Conservation (phyloP, 169 alveolate genomes). For the Plasmodium malariae region DNA sequence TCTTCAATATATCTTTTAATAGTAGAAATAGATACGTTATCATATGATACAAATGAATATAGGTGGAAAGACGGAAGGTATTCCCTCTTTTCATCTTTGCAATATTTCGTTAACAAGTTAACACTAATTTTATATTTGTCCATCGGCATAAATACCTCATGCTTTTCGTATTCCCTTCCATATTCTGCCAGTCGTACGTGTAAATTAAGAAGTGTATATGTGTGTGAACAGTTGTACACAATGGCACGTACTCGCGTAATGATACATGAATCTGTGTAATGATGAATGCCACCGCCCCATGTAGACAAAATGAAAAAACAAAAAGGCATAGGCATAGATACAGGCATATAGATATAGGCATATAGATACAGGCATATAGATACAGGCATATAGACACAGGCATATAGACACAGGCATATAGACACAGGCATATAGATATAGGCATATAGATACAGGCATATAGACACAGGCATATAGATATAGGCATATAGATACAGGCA, state of each 20-base stretch:
- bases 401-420: neutral
- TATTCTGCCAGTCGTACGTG: constrained; percentile 34
- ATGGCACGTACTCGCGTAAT: neutral
- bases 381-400: too few species aligned
- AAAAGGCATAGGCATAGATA: neutral
- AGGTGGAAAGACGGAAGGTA: constrained; percentile 64
- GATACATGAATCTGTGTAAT: neutral
- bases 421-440: neutral
- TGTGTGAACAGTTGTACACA: neutral
- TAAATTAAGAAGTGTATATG: too few species aligned
- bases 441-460: too few species aligned
- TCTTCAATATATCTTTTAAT: constrained; percentile 34
- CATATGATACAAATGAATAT: constrained; percentile 31
- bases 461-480: too few species aligned
- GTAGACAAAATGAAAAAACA: too few species aligned
- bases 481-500: too few species aligned
- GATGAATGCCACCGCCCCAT: too few species aligned
- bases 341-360: neutral
- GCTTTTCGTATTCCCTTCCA: constrained; percentile 36
- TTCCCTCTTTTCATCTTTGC: constrained; percentile 62
- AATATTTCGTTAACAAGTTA: constrained; percentile 44
- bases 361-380: too few species aligned
- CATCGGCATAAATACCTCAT: constrained; percentile 66
- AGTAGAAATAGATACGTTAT: constrained; percentile 40
- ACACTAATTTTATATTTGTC: constrained; percentile 33